Conservation (phyloP, 1,139 yeast species). For the Candida dubliniensis region DNA sequence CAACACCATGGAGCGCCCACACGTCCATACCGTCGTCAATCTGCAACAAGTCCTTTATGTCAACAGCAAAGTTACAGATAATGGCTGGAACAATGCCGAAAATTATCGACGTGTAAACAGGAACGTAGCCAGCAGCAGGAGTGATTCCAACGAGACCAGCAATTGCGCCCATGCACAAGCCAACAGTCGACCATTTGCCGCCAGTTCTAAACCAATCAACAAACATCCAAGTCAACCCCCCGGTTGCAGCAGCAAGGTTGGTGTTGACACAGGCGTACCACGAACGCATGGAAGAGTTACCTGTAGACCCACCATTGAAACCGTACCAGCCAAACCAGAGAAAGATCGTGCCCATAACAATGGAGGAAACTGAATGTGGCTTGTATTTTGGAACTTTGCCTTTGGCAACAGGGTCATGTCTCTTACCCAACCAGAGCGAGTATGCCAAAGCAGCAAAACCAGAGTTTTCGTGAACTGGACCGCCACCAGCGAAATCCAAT, state of each 20-base stretch:
- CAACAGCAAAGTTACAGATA: constrained; percentile 82
- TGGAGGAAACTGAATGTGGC: constrained; percentile 87
- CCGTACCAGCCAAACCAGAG: constrained; percentile 99
- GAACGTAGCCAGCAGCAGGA: constrained; percentile 96
- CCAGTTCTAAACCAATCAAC: constrained; percentile 88
- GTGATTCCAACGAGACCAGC: constrained; percentile 96
- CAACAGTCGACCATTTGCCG: constrained; percentile 92
- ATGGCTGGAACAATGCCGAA: constrained; percentile 81
- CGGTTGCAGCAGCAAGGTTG: constrained; percentile 87
- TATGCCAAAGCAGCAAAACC: constrained; percentile 95
- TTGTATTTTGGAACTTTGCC: constrained; percentile 80
- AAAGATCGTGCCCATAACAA: constrained; percentile 91
- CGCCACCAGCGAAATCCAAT: constrained; percentile 96
- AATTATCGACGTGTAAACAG: constrained; percentile 81
- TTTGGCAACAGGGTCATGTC: constrained; percentile 76
- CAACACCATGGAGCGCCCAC: constrained; percentile 90
- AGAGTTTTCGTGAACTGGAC: constrained; percentile 93
- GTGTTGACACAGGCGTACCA: constrained; percentile 93
- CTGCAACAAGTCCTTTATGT: constrained; percentile 65
- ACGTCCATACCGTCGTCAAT: constrained; percentile 97
- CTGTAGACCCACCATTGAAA: constrained; percentile 96
- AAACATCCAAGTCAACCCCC: constrained; percentile 92
- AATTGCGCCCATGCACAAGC: constrained; percentile 89
- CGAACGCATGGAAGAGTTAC: constrained; percentile 86
- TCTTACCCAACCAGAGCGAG: constrained; percentile 86